Conservation (phyloP, 441 rosid genomes). For the Aquilaria agallochum region DNA sequence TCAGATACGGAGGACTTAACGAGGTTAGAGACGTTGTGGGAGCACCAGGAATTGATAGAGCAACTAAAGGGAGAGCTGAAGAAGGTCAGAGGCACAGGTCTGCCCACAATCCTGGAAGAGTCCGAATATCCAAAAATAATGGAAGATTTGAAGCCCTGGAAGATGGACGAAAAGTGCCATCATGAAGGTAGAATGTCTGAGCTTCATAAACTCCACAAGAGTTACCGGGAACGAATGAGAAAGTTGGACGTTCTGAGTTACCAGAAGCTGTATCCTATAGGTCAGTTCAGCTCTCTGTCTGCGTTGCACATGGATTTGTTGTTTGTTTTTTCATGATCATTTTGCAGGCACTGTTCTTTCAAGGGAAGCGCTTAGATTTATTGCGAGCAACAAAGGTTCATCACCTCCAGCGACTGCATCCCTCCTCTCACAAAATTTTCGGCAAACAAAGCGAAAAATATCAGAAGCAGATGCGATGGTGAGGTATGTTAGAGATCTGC, state of each 20-base stretch:
- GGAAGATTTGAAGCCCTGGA: slow-evolving; percentile 92
- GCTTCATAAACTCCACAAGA: slow-evolving; percentile 82
- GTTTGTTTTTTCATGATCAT: slow-evolving; percentile 15
- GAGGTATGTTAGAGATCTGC: slow-evolving; percentile 55
- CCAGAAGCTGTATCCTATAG: slow-evolving; percentile 86
- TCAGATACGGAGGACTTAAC: slow-evolving; percentile 34
- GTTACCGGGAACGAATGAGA: slow-evolving; percentile 84
- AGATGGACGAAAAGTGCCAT: slow-evolving; percentile 63
- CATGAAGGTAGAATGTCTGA: slow-evolving; percentile 62
- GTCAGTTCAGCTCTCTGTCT: slow-evolving; percentile 38
- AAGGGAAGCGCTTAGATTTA: slow-evolving; percentile 49
- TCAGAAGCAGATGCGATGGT: slow-evolving; percentile 42
- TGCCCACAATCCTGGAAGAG: slow-evolving; percentile 80
- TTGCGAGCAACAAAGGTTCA: slow-evolving; percentile 31
- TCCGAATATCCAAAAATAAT: slow-evolving; percentile 65
- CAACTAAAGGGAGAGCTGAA: slow-evolving; percentile 87
- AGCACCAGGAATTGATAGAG: slow-evolving; percentile 89
- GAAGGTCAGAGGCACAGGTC: slow-evolving; percentile 77
- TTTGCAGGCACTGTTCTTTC: slow-evolving; percentile 66
- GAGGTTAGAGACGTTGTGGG: slow-evolving; percentile 74
- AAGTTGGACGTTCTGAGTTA: slow-evolving; percentile 85
- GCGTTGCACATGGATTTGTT: neutral
- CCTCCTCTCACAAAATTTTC: slow-evolving; percentile 43
- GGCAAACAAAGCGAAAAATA: slow-evolving; percentile 44
- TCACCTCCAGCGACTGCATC: slow-evolving; percentile 33